A percentile compares a stretch with the other conserved stretches of the same genome.
phyloP scores from a whole-genome alignment of 257 asterid genomes.

The Hygrophila difformis region DNA sequence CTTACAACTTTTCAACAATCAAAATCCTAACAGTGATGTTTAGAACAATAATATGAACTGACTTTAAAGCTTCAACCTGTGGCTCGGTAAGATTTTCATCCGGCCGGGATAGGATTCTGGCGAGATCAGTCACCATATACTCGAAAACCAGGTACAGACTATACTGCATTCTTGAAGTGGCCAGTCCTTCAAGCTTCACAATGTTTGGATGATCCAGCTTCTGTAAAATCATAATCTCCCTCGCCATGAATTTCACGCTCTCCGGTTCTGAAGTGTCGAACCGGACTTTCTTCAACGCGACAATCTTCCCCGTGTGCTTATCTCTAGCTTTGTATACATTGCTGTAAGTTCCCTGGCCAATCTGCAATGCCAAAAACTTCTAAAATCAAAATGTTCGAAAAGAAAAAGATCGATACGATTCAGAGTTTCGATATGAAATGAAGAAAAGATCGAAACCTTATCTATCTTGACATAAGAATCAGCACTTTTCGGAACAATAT shows the following conservation, averaged over 20 bases:
- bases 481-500: conserved; percentile 70
- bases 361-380: conserved; percentile 23
- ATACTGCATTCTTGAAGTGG: conserved; percentile 89
- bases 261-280: conserved; percentile 78
- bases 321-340: conserved; percentile 79
- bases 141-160: conserved; percentile 76
- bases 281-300: conserved; percentile 73
- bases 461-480: conserved; percentile 73
- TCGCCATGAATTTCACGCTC: conserved; percentile 84
- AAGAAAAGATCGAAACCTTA: conserved; percentile 35
- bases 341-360: conserved; percentile 79
- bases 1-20: neutral
- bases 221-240: conserved; percentile 63
- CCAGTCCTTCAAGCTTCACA: conserved; percentile 72
- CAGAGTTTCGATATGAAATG: no score
- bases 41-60: neutral
- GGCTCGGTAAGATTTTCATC: conserved; percentile 62
- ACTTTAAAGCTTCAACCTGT: conserved; percentile 33
- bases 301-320: conserved; percentile 46
- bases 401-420: no score
- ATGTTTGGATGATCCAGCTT: conserved; percentile 73
- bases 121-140: conserved; percentile 54
- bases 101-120: conserved; percentile 45
- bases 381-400: no score
- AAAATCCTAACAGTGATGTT: neutral